Evolutionary conservation across 2,329 filamentous ascomycete genomes (phyloP).

Genomic region (Colletotrichum sp.): DNA sequence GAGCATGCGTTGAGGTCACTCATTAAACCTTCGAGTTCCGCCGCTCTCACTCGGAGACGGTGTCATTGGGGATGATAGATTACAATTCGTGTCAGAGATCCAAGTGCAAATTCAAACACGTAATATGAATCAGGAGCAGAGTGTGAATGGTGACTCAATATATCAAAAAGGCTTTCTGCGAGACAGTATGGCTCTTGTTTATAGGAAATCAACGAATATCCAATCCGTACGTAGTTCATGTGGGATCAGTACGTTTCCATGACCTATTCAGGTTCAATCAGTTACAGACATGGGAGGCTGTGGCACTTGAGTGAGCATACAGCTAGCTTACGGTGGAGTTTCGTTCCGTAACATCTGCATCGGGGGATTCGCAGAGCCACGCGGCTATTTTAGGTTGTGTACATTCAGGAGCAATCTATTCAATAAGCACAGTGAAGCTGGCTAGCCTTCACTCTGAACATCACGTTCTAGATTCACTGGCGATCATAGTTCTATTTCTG

Average conservation of each 20-base stretch:
- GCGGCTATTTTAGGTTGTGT: not conserved
- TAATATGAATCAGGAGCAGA: accelerated
- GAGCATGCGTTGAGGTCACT: not conserved
- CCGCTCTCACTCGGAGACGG: not conserved
- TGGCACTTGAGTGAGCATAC: not conserved
- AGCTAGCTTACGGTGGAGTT: not conserved
- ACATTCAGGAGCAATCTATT: not conserved
- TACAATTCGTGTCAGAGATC: not conserved
- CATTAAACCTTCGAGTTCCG: not conserved
- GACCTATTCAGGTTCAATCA: not conserved
- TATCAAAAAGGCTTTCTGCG: not conserved
- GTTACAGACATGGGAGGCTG: accelerated
- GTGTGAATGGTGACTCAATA: not conserved
- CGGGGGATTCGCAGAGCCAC: not conserved
- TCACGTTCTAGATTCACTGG: not conserved
- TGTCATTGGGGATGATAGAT: not conserved
- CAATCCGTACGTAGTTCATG: not conserved
- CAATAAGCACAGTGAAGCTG: not conserved
- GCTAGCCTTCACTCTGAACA: not conserved
- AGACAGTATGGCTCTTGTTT: not conserved
- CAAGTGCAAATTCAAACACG: not conserved
- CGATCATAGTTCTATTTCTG: not conserved
- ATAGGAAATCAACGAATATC: not conserved
- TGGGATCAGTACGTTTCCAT: not conserved
- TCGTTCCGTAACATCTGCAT: not conserved